These are phyloP conservation scores for Psilocybe cyanescens DNA, from an alignment of 768 basidiomycete genomes.

Conservation along the genomic window DNA sequence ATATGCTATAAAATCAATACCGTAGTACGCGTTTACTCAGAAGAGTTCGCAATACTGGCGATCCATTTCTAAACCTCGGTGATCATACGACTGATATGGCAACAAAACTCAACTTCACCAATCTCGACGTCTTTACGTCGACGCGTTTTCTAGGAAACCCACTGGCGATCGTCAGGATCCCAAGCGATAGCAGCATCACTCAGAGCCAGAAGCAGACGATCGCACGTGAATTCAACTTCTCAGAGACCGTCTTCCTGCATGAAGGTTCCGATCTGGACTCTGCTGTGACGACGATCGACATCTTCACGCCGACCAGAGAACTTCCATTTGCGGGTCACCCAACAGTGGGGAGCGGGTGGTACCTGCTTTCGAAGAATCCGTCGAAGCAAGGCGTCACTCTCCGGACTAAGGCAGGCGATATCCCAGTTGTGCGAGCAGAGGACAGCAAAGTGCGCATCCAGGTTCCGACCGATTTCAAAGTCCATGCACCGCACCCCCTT, in stretches of 20 bases:
- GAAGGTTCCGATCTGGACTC: conserved; percentile 22
- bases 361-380: conserved; percentile 33
- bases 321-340: conserved; percentile 52
- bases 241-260: conserved; percentile 52
- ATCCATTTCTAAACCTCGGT: not conserved
- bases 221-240: conserved; percentile 53
- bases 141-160: conserved; percentile 46
- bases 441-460: conserved; percentile 34
- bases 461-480: conserved; percentile 46
- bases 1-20: too few species aligned
- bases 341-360: conserved; percentile 46
- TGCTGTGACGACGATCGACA: conserved; percentile 38
- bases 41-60: too few species aligned
- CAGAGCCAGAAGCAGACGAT: conserved; percentile 45
- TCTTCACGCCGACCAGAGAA: conserved; percentile 43
- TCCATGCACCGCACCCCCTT: conserved; percentile 33
- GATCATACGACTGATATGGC: conserved; percentile 7
- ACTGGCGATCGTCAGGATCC: conserved; percentile 46
- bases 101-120: conserved; percentile 23
- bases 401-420: conserved; percentile 45
- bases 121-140: conserved; percentile 47
- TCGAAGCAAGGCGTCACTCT: conserved; percentile 29
- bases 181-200: conserved; percentile 27
- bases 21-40: too few species aligned
- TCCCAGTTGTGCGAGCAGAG: conserved; percentile 34